Base-by-base conservation (phyloP, 2,329 filamentous ascomycete species). In the Cladophialophora immunda region DNA sequence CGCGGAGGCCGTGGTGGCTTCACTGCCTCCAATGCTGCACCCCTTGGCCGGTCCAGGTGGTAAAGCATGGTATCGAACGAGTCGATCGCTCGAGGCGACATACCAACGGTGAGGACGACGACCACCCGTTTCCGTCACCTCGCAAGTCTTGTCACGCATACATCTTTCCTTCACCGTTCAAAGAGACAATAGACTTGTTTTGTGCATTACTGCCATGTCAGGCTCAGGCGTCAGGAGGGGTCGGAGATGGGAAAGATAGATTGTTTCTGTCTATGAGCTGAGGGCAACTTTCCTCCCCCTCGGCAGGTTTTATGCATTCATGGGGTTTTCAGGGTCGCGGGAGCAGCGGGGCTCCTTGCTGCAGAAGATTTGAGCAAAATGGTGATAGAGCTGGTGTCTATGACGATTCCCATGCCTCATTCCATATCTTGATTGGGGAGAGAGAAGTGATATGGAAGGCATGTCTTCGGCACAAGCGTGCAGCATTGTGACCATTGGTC, bases 21-120 rank as follows among this genome's bases (percentile, higher is more conserved):
- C 78, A 86, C 85, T 76, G 82, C 83, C 73, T 85, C 84, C 75
- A 89, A 89, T 77, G 78, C 81, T 73, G 86, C 86, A 71, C 85
- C 86, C 63, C 79, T 89, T 71, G 86, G 86, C 72, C 79, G 77
- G 70, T 81, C 79, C 79, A 82, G 85, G 76, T 89, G 86, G 86
- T 88, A 85, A 71, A 75, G 41, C 19, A 47, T 41, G 25, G 4
- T 27, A n/a, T 41, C 53, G 64, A 58, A 57, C 58, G 41, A 61
- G 22, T 53, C 36, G 22, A 58, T 54, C 34, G 32, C 29, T 32
- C 50, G 45, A 22, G 11, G 19, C 54, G 19, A 15, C 17, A 38
- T 19, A 54, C 38, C n/a, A 15, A 47, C 32, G 32, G 30, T 25
- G 19, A 27, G 55, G 11, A n/a, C 47, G 29, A 34, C 32, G 17